Evolutionary conservation across 345 rosid genomes (phyloP), one percentile per base, ranked within the genome.

Genomic region (Eucalyptus lansdowneana): DNA sequence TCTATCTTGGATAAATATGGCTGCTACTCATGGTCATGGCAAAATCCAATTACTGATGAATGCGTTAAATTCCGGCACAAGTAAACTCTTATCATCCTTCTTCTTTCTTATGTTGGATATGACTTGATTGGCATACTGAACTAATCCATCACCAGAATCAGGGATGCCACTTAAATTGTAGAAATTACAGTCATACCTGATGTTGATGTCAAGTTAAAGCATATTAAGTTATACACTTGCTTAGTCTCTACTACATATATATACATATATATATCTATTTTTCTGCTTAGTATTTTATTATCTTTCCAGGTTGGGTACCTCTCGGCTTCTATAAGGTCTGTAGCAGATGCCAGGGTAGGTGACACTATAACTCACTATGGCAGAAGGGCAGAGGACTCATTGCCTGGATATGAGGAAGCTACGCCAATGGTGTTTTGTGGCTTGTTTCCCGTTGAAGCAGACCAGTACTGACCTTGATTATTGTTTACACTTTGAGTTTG

Each of bases 341-440:
- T 98, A 86, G 99, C 98, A 87, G 99, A 97, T 96, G 99, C 99
- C 86, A 94, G 99, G 89, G 99, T 97, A 87, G 99, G 99, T 92
- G 99, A 97, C 92, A 97, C 99, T 72, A 90, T 97, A 80, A 97
- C 98, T 86, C 96, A 91, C 87, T 94, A 86, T 88, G 45, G 90
- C 89, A 95, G 97, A 94, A 96, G 88, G 92, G 99, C 99, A 62
- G 95, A 96, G 87, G 93, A 92, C 60, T 94, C 96, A 27, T 92
- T 97, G 87, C 97, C 99, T 87, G 99, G 99, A 92, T 97, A 97
- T 60, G 96, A 94, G 92, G 98, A 97, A 95, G 99, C 97, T 90
- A 97, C 99, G 40, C 99, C 99, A 67, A 97, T 96, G 98, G 99
- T 97, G 93, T 97, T 97, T 90, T 97, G 99, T 89, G 99, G 99